Conservation (phyloP, 768 basidiomycete species). For the Glaciozyma martinii region DNA sequence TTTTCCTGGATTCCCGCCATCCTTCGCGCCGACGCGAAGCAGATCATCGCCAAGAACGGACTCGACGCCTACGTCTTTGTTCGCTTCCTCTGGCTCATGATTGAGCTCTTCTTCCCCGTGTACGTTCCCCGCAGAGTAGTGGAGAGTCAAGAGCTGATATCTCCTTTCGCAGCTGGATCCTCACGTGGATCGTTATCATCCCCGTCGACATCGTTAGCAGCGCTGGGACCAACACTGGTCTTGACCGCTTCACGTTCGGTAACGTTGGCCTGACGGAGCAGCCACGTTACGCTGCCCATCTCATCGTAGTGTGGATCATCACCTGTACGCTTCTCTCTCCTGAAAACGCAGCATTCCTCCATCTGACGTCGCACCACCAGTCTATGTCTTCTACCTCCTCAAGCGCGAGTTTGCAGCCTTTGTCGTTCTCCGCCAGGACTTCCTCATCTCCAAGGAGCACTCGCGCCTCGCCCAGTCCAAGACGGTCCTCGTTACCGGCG, state of each 20-base stretch:
- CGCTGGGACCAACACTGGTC: slow-evolving; percentile 46
- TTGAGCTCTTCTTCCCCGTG: slow-evolving; percentile 72
- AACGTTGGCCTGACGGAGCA: slow-evolving; percentile 49
- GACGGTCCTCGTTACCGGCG: slow-evolving; percentile 82
- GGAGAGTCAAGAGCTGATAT: not conserved
- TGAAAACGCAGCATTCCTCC: not conserved
- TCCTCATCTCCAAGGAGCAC: slow-evolving; percentile 66
- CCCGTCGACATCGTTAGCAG: slow-evolving; percentile 57
- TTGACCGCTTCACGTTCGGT: slow-evolving; percentile 63
- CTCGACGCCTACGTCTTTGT: slow-evolving; percentile 90
- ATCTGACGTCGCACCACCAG: slow-evolving; percentile 40
- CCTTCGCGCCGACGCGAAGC: slow-evolving; percentile 53
- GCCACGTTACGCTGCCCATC: slow-evolving; percentile 63
- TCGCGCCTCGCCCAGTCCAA: slow-evolving; percentile 73
- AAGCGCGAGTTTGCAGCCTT: slow-evolving; percentile 71
- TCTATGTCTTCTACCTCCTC: slow-evolving; percentile 79
- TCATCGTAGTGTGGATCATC: slow-evolving; percentile 65
- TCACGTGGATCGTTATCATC: slow-evolving; percentile 78
- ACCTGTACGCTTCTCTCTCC: slow-evolving; percentile 51
- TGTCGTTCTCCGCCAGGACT: slow-evolving; percentile 65
- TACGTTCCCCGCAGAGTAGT: slow-evolving; percentile 42
- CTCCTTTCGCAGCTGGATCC: slow-evolving; percentile 42
- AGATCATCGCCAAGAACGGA: slow-evolving; percentile 62
- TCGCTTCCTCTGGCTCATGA: slow-evolving; percentile 76
- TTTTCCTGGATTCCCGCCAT: slow-evolving; percentile 62